Conservation (phyloP, 2,329 filamentous ascomycete species). For the Talaromyces sp. region DNA sequence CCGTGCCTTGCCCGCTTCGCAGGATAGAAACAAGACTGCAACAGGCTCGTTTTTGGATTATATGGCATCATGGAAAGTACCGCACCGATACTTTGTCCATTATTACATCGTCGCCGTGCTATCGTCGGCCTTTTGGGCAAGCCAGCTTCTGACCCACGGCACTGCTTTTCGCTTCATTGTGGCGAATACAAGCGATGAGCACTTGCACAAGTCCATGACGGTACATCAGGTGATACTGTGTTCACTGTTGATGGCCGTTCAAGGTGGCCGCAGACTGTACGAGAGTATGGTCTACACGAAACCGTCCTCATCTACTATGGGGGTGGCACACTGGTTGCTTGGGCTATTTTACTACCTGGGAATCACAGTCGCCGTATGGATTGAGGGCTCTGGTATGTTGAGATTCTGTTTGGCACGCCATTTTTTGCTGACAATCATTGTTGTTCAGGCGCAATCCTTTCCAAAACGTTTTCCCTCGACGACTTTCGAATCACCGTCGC, state of each 20-base stretch:
- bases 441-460: conserved; percentile 26
- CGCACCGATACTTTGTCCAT: conserved; percentile 82
- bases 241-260: conserved; percentile 68
- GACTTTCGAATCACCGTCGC: conserved; percentile 33
- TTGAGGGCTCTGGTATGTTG: conserved; percentile 67
- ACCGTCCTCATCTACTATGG: conserved; percentile 72
- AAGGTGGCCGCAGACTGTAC: conserved; percentile 68
- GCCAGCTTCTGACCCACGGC: conserved; percentile 55
- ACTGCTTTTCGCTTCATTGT: conserved; percentile 46
- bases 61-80: conserved; percentile 57
- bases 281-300: conserved; percentile 64
- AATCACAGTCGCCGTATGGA: conserved; percentile 72
- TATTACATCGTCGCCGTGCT: conserved; percentile 73
- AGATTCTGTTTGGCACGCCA: not conserved
- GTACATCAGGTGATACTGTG: conserved; percentile 57
- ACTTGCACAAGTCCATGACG: conserved; percentile 46
- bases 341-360: conserved; percentile 71
- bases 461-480: conserved; percentile 25
- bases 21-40: not conserved
- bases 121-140: conserved; percentile 68
- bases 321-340: conserved; percentile 73
- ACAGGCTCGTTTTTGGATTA: conserved; percentile 37
- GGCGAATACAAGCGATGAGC: conserved; percentile 32
- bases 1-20: conserved; percentile 25
- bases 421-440: not conserved